A percentile compares a stretch with the other conserved stretches of the same genome.
Evolutionary conservation across 306 rosid species (phyloP).

Genomic region (Cajanus cajan): DNA sequence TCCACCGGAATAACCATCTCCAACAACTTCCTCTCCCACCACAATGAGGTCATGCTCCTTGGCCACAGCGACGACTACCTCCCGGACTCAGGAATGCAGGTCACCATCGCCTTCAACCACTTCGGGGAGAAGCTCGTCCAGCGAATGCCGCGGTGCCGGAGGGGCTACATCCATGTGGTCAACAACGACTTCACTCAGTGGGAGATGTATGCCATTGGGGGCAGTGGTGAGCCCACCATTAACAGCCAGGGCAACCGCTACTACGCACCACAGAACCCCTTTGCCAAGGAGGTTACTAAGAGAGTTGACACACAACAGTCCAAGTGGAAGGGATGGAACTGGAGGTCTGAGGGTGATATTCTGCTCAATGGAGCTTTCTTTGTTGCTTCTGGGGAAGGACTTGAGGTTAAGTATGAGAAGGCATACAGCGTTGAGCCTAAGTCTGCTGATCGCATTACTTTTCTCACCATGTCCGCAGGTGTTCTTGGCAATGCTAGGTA

Average conservation of each 20-base stretch:
- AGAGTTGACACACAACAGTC: constrained; percentile 62
- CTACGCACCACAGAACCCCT: constrained; percentile 60
- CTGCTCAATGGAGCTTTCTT: constrained; percentile 85
- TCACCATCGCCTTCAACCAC: constrained; percentile 94
- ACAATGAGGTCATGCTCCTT: constrained; percentile 83
- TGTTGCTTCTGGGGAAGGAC: constrained; percentile 67
- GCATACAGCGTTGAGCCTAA: constrained; percentile 92
- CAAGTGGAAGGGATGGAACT: constrained; percentile 84
- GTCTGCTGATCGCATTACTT: constrained; percentile 66
- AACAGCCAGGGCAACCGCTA: constrained; percentile 94
- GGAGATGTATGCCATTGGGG: constrained; percentile 99
- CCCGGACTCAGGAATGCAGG: constrained; percentile 93
- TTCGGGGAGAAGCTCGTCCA: constrained; percentile 79
- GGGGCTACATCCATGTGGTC: constrained; percentile 89
- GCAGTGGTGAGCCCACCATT: constrained; percentile 85
- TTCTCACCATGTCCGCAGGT: constrained; percentile 72
- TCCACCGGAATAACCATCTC: constrained; percentile 84
- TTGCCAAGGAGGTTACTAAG: constrained; percentile 91
- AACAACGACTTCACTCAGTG: constrained; percentile 87
- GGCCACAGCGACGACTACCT: constrained; percentile 85
- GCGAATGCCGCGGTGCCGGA: constrained; percentile 86
- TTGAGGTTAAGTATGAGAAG: constrained; percentile 86
- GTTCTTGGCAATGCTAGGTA: constrained; percentile 85
- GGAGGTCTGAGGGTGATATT: constrained; percentile 91
- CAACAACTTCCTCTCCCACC: constrained; percentile 83